Conservation (phyloP, 2,329 filamentous ascomycete species). For the Colletotrichum kahawae region DNA sequence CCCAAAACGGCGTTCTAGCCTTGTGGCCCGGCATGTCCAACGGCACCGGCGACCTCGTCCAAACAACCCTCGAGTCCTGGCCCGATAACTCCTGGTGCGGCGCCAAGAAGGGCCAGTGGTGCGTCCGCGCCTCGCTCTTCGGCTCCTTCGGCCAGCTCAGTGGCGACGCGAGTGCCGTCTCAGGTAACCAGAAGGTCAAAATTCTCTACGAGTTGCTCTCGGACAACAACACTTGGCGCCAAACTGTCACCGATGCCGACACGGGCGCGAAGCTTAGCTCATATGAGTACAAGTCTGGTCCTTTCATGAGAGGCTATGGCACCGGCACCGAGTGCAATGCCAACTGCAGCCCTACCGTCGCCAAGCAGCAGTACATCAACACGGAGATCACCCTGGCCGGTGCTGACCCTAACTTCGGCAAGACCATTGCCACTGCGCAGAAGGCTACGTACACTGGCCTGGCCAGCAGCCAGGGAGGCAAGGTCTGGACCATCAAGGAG, state of each 20-base stretch:
- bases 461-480: neutral
- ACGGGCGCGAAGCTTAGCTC: constrained; percentile 38
- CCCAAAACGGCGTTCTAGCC: constrained; percentile 42
- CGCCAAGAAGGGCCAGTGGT: constrained; percentile 40
- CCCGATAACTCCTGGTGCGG: constrained; percentile 45
- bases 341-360: constrained; percentile 39
- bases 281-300: constrained; percentile 37
- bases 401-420: neutral
- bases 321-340: constrained; percentile 45
- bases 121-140: constrained; percentile 35
- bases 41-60: constrained; percentile 46
- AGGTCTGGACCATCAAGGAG: constrained; percentile 8
- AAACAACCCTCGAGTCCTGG: constrained; percentile 47
- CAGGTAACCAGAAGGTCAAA: neutral
- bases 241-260: constrained; percentile 38
- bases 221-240: constrained; percentile 26
- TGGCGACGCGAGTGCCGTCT: neutral
- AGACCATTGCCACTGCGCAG: neutral
- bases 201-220: constrained; percentile 26
- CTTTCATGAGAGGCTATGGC: constrained; percentile 40
- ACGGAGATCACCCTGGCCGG: neutral
- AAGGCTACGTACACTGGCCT: neutral
- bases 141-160: constrained; percentile 42
- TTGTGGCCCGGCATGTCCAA: constrained; percentile 51
- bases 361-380: constrained; percentile 35